Evolutionary conservation across 805 yeast species (phyloP).

Genomic region (Metschnikowia anglica): DNA sequence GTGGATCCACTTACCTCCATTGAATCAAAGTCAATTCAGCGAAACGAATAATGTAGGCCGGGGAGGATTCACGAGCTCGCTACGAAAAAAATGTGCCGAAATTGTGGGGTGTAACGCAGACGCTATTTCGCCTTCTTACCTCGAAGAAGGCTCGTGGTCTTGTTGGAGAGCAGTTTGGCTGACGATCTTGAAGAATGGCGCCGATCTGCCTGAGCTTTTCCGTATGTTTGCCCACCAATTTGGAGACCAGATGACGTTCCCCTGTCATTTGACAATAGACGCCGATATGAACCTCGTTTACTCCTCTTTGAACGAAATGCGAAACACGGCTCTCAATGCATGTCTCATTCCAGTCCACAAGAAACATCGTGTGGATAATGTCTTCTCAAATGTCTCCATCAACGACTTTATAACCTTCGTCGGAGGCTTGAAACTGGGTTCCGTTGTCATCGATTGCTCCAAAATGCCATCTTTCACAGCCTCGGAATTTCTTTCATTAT

Average conservation of each 20-base stretch:
- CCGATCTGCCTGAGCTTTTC: conserved; percentile 33
- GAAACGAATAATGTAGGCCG: too few species aligned
- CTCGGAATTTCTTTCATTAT: conserved; percentile 27
- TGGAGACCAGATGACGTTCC: conserved; percentile 21
- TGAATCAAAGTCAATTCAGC: not conserved
- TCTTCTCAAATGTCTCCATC: conserved; percentile 32
- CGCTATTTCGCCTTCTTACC: conserved; percentile 19
- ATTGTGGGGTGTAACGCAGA: conserved; percentile 31
- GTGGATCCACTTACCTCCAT: conserved; percentile 19
- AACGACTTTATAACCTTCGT: conserved; percentile 23
- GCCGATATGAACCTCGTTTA: conserved; percentile 4
- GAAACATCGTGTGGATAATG: conserved; percentile 36
- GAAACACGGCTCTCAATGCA: conserved; percentile 16
- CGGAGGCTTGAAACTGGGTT: conserved; percentile 15
- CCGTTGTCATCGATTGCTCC: conserved; percentile 33
- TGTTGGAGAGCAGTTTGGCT: conserved; percentile 38
- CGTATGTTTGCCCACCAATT: conserved; percentile 28
- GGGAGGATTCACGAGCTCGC: conserved; percentile 6
- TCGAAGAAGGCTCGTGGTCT: conserved; percentile 28
- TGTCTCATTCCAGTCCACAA: conserved; percentile 18
- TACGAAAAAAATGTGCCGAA: conserved; percentile 26
- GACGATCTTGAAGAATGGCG: conserved; percentile 22
- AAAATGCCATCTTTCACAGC: conserved; percentile 13
- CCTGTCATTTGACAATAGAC: conserved; percentile 24
- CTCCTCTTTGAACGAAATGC: conserved; percentile 7